phyloP scores from a whole-genome alignment of 1,284 basidiomycete genomes.

The Ustilago xerochloae region DNA sequence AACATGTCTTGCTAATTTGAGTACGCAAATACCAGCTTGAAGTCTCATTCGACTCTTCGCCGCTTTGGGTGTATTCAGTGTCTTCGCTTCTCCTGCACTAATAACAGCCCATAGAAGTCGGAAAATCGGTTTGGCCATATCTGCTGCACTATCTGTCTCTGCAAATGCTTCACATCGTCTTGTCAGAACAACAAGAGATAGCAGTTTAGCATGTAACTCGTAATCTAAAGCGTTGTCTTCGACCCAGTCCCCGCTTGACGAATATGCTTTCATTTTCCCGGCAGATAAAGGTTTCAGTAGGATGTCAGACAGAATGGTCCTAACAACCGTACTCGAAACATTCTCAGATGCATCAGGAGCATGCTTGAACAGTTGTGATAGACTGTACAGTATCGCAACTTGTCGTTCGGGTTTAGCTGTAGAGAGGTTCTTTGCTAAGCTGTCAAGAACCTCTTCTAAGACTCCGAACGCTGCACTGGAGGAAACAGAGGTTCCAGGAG shows the following conservation, averaged over 20 bases:
- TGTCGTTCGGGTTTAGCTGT: constrained; percentile 73
- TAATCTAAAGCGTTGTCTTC: constrained; percentile 44
- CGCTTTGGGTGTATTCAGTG: constrained; percentile 45
- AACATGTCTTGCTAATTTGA: constrained; percentile 80
- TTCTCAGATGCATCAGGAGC: constrained; percentile 80
- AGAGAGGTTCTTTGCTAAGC: constrained; percentile 74
- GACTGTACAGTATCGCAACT: constrained; percentile 77
- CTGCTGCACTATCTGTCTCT: constrained; percentile 36
- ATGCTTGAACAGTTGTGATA: constrained; percentile 80
- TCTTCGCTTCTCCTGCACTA: constrained; percentile 46
- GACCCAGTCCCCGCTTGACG: constrained; percentile 52
- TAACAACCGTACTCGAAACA: constrained; percentile 80
- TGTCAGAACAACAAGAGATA: constrained; percentile 53
- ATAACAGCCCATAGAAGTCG: constrained; percentile 54
- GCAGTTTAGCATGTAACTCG: constrained; percentile 45
- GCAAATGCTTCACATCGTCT: constrained; percentile 50
- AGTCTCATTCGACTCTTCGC: constrained; percentile 74
- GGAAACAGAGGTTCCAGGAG: constrained; percentile 29
- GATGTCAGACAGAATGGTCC: constrained; percentile 74
- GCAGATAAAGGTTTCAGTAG: constrained; percentile 51
- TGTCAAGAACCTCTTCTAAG: constrained; percentile 69
- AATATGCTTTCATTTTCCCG: constrained; percentile 19
- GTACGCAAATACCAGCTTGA: constrained; percentile 81
- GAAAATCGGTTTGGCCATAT: constrained; percentile 56
- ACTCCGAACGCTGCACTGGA: constrained; percentile 36